Evolutionary conservation across 2,329 filamentous ascomycete genomes (phyloP), one percentile per base, ranked within the genome.

Genomic region (Talaromyces sp.): DNA sequence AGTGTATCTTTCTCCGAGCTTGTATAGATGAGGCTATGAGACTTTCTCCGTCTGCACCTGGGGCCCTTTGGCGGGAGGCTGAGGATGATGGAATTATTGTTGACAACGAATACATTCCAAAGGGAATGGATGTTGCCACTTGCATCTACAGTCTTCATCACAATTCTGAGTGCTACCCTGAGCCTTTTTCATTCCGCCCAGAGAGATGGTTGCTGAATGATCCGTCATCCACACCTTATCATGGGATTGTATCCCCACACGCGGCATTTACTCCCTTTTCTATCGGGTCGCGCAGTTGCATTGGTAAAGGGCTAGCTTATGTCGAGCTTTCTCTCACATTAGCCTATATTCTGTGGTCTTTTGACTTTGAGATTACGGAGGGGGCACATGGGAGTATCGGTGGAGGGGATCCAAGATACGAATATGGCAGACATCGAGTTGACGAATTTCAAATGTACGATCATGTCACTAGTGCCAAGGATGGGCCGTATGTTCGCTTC

Each of bases 1-100:
- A 63, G 1, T 76, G 76, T 31, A 53, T 58, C 0, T 82, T 79
- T 63, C 73, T 83, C 1, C 69, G 71, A 14, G 80, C 79, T 3
- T 78, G 76, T 53, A 71, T 82, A 30, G 77, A 73, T 66, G 74
- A 77, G 65, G 65, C 68, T 5, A 63, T 76, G 51, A 70, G 75
- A 16, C 66, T 76, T 61, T 68, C 69, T 5, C 74, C 75, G 23
- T 67, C 70, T 16, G 68, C 62, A 65, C 6, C 69, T 1, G 66
- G 67, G n/a, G 61, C 65, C 1, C 65, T 76, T 12, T 68, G 66
- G 50, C 70, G 75, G 5, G 68, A 73, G 57, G 70, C 74, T 28
- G 65, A 67, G 5, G 56, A 64, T 8, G 72, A 67, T 1, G 74
- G 74, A 16, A 64, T 68, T 27, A 56, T 59, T 16, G 67, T 78